These are phyloP conservation scores for Tetrahymena borealis DNA, from an alignment of 73 alveolate genomes.

Conservation along the genomic window DNA sequence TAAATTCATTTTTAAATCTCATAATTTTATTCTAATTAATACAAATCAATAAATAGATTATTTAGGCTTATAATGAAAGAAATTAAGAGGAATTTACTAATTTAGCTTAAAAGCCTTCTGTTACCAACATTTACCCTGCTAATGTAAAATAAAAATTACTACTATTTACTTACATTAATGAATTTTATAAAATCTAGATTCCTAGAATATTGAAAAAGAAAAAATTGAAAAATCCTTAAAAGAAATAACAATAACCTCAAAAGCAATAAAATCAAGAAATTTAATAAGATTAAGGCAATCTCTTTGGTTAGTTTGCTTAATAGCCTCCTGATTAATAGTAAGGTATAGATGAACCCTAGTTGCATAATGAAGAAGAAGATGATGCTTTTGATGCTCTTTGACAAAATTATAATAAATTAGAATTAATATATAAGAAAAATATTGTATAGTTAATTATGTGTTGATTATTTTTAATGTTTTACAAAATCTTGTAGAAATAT, in stretches of 20 bases:
- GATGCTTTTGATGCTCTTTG: neutral
- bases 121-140: neutral
- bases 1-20: neutral
- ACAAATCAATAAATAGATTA: neutral
- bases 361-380: neutral
- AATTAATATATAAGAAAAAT: too few relatives aligned
- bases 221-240: neutral
- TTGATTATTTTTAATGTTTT: too few relatives aligned
- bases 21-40: neutral
- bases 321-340: neutral
- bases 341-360: neutral
- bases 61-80: neutral
- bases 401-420: neutral
- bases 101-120: neutral
- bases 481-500: too few relatives aligned
- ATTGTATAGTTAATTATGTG: too few relatives aligned
- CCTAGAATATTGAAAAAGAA: neutral
- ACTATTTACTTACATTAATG: neutral
- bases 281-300: neutral
- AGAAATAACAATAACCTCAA: neutral
- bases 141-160: neutral
- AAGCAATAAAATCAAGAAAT: neutral
- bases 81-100: neutral
- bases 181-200: neutral
- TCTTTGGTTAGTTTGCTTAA: neutral